phyloP scores from a whole-genome alignment of 2,329 filamentous ascomycete species.

The Aspergillus proliferans region DNA sequence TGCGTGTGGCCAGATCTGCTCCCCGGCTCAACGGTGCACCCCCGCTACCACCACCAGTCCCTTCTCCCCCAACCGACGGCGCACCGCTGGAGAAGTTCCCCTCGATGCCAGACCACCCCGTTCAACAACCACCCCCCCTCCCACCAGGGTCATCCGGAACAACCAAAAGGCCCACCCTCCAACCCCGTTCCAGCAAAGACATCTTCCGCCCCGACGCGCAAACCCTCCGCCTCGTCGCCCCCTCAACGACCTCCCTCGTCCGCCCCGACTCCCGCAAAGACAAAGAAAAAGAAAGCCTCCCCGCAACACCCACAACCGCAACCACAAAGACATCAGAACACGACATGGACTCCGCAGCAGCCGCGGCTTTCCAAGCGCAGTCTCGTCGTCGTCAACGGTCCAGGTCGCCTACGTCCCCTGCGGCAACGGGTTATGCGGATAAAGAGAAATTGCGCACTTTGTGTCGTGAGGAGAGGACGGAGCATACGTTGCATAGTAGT shows the following conservation, averaged over 20 bases:
- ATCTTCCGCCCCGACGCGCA: constrained; percentile 17
- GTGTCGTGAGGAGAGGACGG: constrained; percentile 26
- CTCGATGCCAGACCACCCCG: constrained; percentile 20
- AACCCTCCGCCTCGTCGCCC: constrained; percentile 31
- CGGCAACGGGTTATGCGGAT: constrained; percentile 15
- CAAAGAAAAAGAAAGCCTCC: constrained; percentile 9
- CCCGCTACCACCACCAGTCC: background rate
- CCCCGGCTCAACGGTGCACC: constrained; percentile 20
- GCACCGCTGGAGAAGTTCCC: constrained; percentile 23
- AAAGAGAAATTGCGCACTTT: constrained; percentile 24
- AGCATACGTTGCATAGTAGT: constrained; percentile 15
- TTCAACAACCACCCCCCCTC: constrained; percentile 3
- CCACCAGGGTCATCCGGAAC: background rate
- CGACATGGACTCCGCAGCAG: constrained; percentile 29
- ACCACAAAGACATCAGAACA: constrained; percentile 7
- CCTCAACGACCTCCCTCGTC: constrained; percentile 29
- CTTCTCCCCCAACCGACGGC: constrained; percentile 2
- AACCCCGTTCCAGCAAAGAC: constrained; percentile 20
- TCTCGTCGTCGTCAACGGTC: constrained; percentile 27
- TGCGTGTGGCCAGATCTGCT: constrained; percentile 33
- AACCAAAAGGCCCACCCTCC: background rate
- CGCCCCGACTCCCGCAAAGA: constrained; percentile 22
- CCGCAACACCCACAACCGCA: background rate
- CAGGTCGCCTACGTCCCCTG: constrained; percentile 12
- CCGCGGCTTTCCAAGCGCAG: constrained; percentile 32